Evolutionary conservation across 2,329 filamentous ascomycete genomes (phyloP).

Genomic region (Plectosphaerella cucumerina): DNA sequence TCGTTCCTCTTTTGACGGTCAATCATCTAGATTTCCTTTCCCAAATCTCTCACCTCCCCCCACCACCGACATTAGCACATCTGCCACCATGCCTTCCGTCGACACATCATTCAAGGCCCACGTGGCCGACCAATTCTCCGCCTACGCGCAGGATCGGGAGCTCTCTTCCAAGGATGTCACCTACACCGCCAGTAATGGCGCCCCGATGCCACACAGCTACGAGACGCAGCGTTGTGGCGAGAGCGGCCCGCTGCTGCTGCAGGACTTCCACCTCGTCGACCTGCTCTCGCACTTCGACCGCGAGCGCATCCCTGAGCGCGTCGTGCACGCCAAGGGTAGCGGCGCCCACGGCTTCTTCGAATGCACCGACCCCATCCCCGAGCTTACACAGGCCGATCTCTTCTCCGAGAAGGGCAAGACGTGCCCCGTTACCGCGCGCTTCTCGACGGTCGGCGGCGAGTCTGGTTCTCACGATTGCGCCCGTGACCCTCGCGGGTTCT

Average conservation of each 20-base stretch:
- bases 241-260: slow-evolving; percentile 53
- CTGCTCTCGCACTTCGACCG: slow-evolving; percentile 57
- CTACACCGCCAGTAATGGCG: slow-evolving; percentile 54
- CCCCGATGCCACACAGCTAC: slow-evolving; percentile 54
- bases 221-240: slow-evolving; percentile 52
- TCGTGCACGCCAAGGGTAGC: slow-evolving; percentile 55
- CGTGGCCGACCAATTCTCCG: slow-evolving; percentile 28
- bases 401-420: slow-evolving; percentile 62
- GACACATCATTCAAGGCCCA: slow-evolving; percentile 31
- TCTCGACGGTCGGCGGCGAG: slow-evolving; percentile 72
- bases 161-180: slow-evolving; percentile 32
- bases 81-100: slow-evolving; percentile 14
- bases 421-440: slow-evolving; percentile 62
- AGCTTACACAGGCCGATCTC: slow-evolving; percentile 46
- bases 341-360: slow-evolving; percentile 52
- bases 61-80: too few species aligned
- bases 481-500: slow-evolving; percentile 68
- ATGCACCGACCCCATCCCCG: slow-evolving; percentile 38
- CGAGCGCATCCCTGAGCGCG: slow-evolving; percentile 56
- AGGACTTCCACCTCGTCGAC: slow-evolving; percentile 60
- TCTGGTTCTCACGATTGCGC: slow-evolving; percentile 66
- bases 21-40: too few species aligned
- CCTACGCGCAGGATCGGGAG: slow-evolving; percentile 35
- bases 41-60: too few species aligned
- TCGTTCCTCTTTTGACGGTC: too few species aligned